Conservation (phyloP, 2,329 filamentous ascomycete species). For the Trichoderma koningii region DNA sequence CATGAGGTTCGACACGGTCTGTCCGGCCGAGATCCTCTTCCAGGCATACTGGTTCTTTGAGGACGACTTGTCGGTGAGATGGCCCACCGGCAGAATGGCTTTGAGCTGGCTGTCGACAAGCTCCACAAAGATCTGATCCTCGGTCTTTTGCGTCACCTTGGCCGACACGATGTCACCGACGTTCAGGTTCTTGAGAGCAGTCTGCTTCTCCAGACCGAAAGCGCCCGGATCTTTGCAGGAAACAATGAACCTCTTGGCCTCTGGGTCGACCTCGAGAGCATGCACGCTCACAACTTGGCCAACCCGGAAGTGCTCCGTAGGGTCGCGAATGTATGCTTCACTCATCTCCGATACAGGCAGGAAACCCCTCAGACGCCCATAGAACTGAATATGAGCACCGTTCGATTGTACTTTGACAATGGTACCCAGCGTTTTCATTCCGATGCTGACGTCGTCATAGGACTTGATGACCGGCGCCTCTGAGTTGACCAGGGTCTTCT, state of each 20-base stretch:
- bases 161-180: slow-evolving; percentile 76
- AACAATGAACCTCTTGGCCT: slow-evolving; percentile 72
- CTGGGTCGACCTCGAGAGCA: slow-evolving; percentile 76
- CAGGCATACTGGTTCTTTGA: slow-evolving; percentile 76
- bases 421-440: slow-evolving; percentile 80
- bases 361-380: slow-evolving; percentile 79
- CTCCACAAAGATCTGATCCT: slow-evolving; percentile 75
- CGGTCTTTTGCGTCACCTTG: slow-evolving; percentile 78
- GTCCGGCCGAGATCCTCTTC: slow-evolving; percentile 81
- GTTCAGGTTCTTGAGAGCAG: slow-evolving; percentile 71
- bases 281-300: slow-evolving; percentile 93
- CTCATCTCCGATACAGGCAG: slow-evolving; percentile 97
- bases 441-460: slow-evolving; percentile 72
- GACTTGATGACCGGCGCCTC: slow-evolving; percentile 77
- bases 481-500: slow-evolving; percentile 92
- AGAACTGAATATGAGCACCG: slow-evolving; percentile 92
- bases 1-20: slow-evolving; percentile 78
- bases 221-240: slow-evolving; percentile 88
- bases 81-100: slow-evolving; percentile 73
- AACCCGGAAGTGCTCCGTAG: slow-evolving; percentile 81
- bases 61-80: slow-evolving; percentile 80
- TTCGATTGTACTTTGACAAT: slow-evolving; percentile 76
- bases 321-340: slow-evolving; percentile 90
- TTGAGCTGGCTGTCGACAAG: slow-evolving; percentile 73
- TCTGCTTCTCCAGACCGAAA: slow-evolving; percentile 74